Evolutionary conservation across 805 yeast species (phyloP).

Genomic region (Ogataea thermomethanolica): DNA sequence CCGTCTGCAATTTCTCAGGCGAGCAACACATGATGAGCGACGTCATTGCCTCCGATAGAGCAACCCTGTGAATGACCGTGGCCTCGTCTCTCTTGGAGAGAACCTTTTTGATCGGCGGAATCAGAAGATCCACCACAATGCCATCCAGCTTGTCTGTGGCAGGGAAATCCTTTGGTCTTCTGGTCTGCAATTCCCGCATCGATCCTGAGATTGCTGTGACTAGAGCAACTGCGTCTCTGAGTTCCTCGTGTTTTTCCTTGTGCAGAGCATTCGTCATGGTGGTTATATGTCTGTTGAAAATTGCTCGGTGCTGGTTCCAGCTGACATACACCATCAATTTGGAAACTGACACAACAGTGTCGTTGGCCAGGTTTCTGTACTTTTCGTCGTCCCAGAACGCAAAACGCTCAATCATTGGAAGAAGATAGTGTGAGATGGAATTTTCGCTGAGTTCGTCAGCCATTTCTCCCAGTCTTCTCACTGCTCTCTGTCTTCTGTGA

Average conservation of each 20-base stretch:
- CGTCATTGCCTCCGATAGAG: conserved; percentile 77
- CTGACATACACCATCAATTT: conserved; percentile 52
- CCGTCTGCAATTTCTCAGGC: conserved; percentile 48
- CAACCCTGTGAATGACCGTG: conserved; percentile 70
- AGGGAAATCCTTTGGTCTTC: conserved; percentile 34
- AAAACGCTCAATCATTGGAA: conserved; percentile 84
- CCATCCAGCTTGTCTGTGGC: conserved; percentile 37
- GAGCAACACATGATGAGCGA: conserved; percentile 62
- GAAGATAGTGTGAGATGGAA: conserved; percentile 71
- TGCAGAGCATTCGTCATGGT: conserved; percentile 20
- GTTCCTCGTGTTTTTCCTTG: conserved; percentile 35
- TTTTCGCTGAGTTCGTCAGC: conserved; percentile 46
- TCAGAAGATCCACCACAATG: conserved; percentile 53
- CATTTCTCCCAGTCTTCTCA: conserved; percentile 53
- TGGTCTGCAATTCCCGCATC: conserved; percentile 16
- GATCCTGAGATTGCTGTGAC: conserved; percentile 56
- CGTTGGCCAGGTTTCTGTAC: conserved; percentile 58
- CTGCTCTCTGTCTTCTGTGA: conserved; percentile 82
- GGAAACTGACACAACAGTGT: conserved; percentile 62
- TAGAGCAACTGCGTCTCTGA: conserved; percentile 57
- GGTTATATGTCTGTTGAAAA: conserved; percentile 61
- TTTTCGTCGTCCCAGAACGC: conserved; percentile 59
- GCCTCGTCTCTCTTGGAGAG: conserved; percentile 69
- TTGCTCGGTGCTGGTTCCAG: conserved; percentile 79
- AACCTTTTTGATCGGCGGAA: conserved; percentile 58